Evolutionary conservation across 208 protist species (phyloP).

Genomic region (Histomonas meleagridis): DNA sequence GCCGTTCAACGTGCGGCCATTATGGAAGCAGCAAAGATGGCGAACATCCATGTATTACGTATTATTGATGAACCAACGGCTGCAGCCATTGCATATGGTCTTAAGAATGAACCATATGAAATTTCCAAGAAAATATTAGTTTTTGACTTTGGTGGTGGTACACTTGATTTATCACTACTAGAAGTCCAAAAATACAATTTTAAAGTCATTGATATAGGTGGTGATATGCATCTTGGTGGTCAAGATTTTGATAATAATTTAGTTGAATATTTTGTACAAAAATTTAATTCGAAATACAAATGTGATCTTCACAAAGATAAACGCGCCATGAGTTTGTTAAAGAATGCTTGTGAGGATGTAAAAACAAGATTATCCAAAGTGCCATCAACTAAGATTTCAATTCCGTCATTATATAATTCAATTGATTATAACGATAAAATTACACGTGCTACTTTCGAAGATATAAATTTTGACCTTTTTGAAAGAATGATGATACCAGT

Average conservation of each 20-base stretch:
- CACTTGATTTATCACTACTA: slow-evolving; percentile 84
- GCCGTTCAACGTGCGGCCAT: slow-evolving; percentile 74
- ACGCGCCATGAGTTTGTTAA: slow-evolving; percentile 12
- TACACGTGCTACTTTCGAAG: slow-evolving; percentile 88
- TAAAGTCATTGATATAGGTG: slow-evolving; percentile 86
- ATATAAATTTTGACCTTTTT: slow-evolving; percentile 60
- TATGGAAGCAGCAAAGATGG: slow-evolving; percentile 72
- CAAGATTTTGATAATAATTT: slow-evolving; percentile 81
- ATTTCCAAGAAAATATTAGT: slow-evolving; percentile 46
- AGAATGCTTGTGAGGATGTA: slow-evolving; percentile 39
- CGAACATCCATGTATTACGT: slow-evolving; percentile 81
- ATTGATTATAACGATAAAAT: slow-evolving; percentile 62
- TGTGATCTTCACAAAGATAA: slow-evolving; percentile 38
- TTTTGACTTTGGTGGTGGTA: slow-evolving; percentile 63
- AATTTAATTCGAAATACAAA: slow-evolving; percentile 45
- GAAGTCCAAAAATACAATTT: slow-evolving; percentile 75
- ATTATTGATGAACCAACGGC: slow-evolving; percentile 99
- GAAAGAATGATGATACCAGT: slow-evolving; percentile 42
- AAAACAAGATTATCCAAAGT: slow-evolving; percentile 43
- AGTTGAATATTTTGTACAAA: slow-evolving; percentile 80
- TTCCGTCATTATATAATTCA: slow-evolving; percentile 47
- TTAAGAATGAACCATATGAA: slow-evolving; percentile 63
- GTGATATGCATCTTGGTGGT: slow-evolving; percentile 96
- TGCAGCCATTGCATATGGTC: slow-evolving; percentile 93
- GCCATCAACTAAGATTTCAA: slow-evolving; percentile 48